A percentile compares a stretch with the other conserved stretches of the same genome.
phyloP scores from a whole-genome alignment of 164 flowering plant species.

The Annona squamosa region DNA sequence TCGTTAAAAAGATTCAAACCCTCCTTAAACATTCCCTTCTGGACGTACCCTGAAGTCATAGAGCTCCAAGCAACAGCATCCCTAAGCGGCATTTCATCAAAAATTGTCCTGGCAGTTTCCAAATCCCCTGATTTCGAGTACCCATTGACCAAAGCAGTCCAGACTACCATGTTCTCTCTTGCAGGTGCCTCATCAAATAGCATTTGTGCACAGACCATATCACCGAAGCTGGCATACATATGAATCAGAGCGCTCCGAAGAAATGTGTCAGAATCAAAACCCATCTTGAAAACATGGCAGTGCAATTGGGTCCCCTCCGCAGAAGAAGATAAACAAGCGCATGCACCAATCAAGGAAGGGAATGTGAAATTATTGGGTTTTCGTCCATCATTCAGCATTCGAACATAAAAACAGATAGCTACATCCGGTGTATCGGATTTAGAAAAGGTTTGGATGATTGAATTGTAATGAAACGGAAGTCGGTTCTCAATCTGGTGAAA shows the following conservation, averaged over 20 bases:
- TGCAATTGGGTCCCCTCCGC: conserved; percentile 6
- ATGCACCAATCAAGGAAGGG: conserved; percentile 3
- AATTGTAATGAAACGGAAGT: conserved; percentile 4
- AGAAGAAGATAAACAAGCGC: not conserved
- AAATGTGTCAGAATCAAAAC: conserved; percentile 5
- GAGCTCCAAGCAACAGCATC: conserved; percentile 9
- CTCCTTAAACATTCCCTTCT: conserved; percentile 4
- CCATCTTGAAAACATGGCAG: conserved; percentile 4
- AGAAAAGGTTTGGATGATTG: not conserved
- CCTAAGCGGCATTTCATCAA: conserved; percentile 9
- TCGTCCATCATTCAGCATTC: conserved; percentile 3
- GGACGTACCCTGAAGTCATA: conserved; percentile 7
- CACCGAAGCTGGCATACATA: conserved; percentile 1
- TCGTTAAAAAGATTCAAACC: conserved; percentile 4
- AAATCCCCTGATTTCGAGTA: conserved; percentile 1
- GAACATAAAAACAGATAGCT: conserved; percentile 3
- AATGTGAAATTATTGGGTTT: conserved; percentile 7
- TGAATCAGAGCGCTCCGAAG: conserved; percentile 6
- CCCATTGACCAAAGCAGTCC: conserved; percentile 11
- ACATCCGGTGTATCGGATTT: not conserved
- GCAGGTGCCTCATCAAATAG: conserved; percentile 1
- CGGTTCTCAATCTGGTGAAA: conserved; percentile 17
- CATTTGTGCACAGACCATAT: not conserved
- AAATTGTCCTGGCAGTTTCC: not conserved
- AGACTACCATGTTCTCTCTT: not conserved